phyloP scores from a whole-genome alignment of 108 stramenopile genomes.

The Skeletonema marinoi region DNA sequence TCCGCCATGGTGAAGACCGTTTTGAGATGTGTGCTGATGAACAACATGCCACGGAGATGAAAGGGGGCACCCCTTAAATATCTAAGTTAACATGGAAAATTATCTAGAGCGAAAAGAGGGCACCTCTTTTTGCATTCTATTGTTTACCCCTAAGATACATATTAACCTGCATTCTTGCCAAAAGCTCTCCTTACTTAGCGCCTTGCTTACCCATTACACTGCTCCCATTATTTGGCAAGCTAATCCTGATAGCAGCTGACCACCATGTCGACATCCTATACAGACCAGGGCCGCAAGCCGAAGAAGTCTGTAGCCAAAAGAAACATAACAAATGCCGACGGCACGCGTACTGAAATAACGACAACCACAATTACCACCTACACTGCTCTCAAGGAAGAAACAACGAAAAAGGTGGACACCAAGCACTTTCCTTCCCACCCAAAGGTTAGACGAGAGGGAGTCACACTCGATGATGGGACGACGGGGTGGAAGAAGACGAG shows the following conservation, averaged over 20 bases:
- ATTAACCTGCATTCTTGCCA: no score
- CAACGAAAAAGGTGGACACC: constrained; percentile 12
- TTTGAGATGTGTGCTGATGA: no score
- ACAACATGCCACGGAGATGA: no score
- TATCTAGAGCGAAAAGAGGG: no score
- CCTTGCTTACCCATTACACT: no score
- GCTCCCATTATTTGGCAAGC: no score
- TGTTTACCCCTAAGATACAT: no score
- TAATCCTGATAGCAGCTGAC: not conserved
- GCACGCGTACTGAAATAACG: constrained; percentile 18
- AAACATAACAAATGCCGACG: constrained; percentile 22
- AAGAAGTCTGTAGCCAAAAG: constrained; percentile 3
- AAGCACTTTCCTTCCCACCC: constrained; percentile 23
- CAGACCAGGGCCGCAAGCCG: constrained; percentile 13
- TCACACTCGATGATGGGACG: constrained; percentile 24
- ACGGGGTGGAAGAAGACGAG: constrained; percentile 25
- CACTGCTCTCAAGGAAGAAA: not conserved
- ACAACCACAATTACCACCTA: constrained; percentile 9
- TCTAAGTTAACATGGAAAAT: no score
- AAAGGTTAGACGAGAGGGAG: constrained; percentile 4
- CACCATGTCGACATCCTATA: constrained; percentile 10
- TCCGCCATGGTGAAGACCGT: no score
- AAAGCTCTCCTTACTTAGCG: no score
- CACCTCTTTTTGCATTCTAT: no score
- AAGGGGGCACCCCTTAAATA: no score